These are phyloP conservation scores for Chrysanthemum lavandulifolium DNA, from an alignment of 129 eudicot species.

Conservation along the genomic window DNA sequence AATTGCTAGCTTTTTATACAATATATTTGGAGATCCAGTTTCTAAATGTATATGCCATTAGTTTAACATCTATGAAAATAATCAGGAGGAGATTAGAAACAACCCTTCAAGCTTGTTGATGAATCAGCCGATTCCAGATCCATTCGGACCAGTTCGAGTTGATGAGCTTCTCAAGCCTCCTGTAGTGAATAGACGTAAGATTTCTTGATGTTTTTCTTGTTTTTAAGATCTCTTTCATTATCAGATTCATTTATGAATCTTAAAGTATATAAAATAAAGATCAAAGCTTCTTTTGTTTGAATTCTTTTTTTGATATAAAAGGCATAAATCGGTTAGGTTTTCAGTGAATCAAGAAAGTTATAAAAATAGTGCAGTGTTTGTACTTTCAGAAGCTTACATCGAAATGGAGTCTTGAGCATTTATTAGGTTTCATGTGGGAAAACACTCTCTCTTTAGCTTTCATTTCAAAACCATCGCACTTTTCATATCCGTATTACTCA, in stretches of 20 bases:
- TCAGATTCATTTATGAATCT: background rate
- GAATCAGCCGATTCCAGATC: conserved; percentile 59
- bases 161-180: conserved; percentile 88
- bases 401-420: conserved; percentile 33
- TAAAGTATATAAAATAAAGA: background rate
- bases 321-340: conserved; percentile 13
- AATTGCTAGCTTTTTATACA: conserved; percentile 6
- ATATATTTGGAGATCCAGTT: background rate
- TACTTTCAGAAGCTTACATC: conserved; percentile 38
- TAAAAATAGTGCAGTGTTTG: conserved; percentile 12
- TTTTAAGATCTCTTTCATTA: background rate
- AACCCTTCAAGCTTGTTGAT: conserved; percentile 61
- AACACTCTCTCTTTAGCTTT: conserved; percentile 35
- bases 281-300: conserved; percentile 7
- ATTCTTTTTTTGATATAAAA: background rate
- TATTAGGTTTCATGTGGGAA: conserved; percentile 25
- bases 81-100: conserved; percentile 80
- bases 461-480: conserved; percentile 32
- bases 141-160: conserved; percentile 53
- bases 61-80: background rate
- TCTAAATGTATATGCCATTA: conserved; percentile 3
- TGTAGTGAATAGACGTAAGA: conserved; percentile 82
- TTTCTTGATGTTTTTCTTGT: background rate
- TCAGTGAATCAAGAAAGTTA: conserved; percentile 14
- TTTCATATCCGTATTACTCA: conserved; percentile 25